A percentile compares a stretch with the other conserved stretches of the same genome.
Evolutionary conservation across 148 eudicot species (phyloP).

Genomic region (Drosera capensis): DNA sequence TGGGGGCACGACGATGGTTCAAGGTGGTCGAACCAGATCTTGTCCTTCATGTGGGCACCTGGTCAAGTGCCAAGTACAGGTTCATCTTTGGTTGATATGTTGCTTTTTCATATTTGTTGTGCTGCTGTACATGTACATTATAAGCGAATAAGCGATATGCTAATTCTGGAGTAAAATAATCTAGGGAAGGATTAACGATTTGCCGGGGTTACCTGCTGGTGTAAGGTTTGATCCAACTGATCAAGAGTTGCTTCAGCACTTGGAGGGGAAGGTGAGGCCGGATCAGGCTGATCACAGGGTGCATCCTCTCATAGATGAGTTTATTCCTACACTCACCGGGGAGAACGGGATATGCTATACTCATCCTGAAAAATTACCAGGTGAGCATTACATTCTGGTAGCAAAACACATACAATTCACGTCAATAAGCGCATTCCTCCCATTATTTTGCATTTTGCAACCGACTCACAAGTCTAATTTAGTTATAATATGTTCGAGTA

Average conservation of each 20-base stretch:
- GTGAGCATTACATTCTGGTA: slow-evolving; percentile 9
- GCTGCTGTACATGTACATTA: not conserved
- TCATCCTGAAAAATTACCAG: slow-evolving; percentile 66
- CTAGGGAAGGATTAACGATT: slow-evolving; percentile 44
- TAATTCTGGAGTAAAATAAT: too few species aligned
- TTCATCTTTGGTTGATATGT: not conserved
- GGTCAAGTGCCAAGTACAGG: slow-evolving; percentile 40
- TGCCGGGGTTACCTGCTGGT: slow-evolving; percentile 72
- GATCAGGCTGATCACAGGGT: slow-evolving; percentile 15
- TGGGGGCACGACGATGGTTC: not conserved
- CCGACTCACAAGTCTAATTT: too few species aligned
- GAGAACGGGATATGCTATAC: slow-evolving; percentile 68
- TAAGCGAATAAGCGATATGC: slow-evolving; percentile 1
- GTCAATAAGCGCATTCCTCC: too few species aligned
- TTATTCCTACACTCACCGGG: slow-evolving; percentile 57
- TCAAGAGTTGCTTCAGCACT: slow-evolving; percentile 50
- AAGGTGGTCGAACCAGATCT: slow-evolving; percentile 2
- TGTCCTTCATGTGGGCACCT: slow-evolving; percentile 64
- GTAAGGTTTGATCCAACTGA: slow-evolving; percentile 75
- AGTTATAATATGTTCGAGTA: too few species aligned
- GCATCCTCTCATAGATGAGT: slow-evolving; percentile 67
- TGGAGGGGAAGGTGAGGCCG: slow-evolving; percentile 45
- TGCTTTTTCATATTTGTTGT: not conserved
- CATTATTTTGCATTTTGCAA: too few species aligned
- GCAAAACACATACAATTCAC: too few species aligned